Conservation (phyloP, 2,329 filamentous ascomycete genomes). For the Colletotrichum endophyticum region DNA sequence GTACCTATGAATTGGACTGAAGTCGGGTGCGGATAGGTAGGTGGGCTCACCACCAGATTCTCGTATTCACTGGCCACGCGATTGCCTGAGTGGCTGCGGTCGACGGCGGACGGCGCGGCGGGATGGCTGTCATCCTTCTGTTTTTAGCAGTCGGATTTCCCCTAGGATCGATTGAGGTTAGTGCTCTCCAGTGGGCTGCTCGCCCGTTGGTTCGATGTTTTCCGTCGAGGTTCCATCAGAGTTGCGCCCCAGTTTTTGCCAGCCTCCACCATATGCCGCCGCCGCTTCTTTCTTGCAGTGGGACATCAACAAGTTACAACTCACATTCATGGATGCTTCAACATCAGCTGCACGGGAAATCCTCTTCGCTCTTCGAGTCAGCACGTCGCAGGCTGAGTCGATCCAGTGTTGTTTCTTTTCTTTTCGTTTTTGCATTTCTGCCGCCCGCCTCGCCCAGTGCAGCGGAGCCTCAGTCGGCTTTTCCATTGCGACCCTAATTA, state of each 20-base stretch:
- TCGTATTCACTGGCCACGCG: conserved; percentile 14
- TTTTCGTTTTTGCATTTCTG: neutral
- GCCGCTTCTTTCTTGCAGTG: neutral
- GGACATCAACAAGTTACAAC: neutral
- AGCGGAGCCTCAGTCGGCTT: neutral
- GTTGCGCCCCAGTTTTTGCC: neutral
- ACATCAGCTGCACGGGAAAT: neutral
- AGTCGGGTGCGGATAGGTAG: neutral
- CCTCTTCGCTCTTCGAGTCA: neutral
- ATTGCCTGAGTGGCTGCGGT: neutral
- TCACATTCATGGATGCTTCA: neutral
- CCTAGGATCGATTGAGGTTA: neutral
- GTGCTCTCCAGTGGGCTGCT: neutral
- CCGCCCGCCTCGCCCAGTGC: neutral
- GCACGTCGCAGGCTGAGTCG: neutral
- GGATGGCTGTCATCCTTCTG: neutral
- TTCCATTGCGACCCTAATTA: neutral
- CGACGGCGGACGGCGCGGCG: neutral
- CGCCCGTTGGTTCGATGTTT: neutral
- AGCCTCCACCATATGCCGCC: neutral
- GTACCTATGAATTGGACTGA: neutral
- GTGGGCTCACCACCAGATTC: neutral
- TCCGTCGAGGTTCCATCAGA: neutral
- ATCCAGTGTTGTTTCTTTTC: neutral
- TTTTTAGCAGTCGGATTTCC: neutral